Evolutionary conservation across 2,329 filamentous ascomycete species (phyloP).

Genomic region (Fusarium solani-melongenae): DNA sequence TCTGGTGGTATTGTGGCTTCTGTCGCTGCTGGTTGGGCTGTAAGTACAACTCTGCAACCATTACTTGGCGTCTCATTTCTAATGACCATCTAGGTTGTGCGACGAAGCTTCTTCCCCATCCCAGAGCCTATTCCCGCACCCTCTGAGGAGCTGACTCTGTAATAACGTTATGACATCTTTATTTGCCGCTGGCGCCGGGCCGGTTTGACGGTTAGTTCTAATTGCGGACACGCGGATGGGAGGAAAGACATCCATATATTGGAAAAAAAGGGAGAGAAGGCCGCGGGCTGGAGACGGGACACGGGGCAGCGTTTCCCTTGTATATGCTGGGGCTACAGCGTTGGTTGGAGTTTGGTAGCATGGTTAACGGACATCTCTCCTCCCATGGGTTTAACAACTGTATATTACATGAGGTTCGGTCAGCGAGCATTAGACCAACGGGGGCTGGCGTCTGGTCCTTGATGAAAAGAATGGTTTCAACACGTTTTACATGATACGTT

Average conservation of each 20-base stretch:
- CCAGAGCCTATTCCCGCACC: constrained; percentile 47
- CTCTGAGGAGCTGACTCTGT: constrained; percentile 44
- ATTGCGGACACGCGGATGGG: constrained; percentile 25
- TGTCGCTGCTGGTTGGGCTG: constrained; percentile 89
- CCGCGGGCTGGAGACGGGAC: constrained; percentile 22
- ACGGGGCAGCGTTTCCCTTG: constrained; percentile 38
- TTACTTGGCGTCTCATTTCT: background rate
- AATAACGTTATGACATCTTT: constrained; percentile 39
- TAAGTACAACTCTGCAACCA: constrained; percentile 62
- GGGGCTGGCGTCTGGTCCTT: constrained; percentile 50
- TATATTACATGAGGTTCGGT: constrained; percentile 59
- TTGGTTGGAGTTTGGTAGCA: constrained; percentile 46
- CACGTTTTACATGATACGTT: background rate
- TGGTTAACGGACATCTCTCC: constrained; percentile 65
- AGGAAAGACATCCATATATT: constrained; percentile 1
- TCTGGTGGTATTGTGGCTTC: constrained; percentile 90
- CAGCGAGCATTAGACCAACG: constrained; percentile 60
- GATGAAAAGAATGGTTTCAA: constrained; percentile 42
- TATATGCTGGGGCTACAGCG: constrained; percentile 47
- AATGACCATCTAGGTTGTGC: constrained; percentile 45
- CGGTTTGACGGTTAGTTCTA: constrained; percentile 31
- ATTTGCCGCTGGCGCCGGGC: constrained; percentile 26
- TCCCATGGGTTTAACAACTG: constrained; percentile 57
- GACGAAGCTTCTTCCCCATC: constrained; percentile 56
- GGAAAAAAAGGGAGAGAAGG: constrained; percentile 20